Conservation (phyloP, 2,329 filamentous ascomycete genomes). For the Leptoxyphium fumago region DNA sequence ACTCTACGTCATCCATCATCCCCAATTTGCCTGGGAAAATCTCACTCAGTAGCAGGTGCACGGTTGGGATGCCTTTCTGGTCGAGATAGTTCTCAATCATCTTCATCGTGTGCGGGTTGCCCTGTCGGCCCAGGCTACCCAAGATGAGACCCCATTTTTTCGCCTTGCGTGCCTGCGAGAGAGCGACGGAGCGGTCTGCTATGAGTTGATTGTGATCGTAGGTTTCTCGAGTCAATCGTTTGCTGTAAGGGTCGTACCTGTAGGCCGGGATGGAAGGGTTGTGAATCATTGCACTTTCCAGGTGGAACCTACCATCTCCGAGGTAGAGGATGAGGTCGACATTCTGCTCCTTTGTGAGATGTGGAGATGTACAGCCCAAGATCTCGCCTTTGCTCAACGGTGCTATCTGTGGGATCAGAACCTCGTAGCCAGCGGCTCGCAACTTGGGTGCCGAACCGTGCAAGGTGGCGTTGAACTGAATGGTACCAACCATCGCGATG, state of each 20-base stretch:
- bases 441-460: slow-evolving; percentile 68
- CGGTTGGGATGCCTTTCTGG: slow-evolving; percentile 58
- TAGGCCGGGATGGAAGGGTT: slow-evolving; percentile 85
- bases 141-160: slow-evolving; percentile 91
- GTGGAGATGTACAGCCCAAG: slow-evolving; percentile 87
- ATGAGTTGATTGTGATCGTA: slow-evolving; percentile 92
- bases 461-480: slow-evolving; percentile 96
- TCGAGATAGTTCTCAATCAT: slow-evolving; percentile 68
- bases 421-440: slow-evolving; percentile 68
- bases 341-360: slow-evolving; percentile 37
- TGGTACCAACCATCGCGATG: slow-evolving; percentile 87
- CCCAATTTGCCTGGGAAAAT: slow-evolving; percentile 94
- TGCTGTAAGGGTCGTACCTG: slow-evolving; percentile 90
- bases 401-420: slow-evolving; percentile 82
- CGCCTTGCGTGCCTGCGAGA: slow-evolving; percentile 58
- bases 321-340: slow-evolving; percentile 77
- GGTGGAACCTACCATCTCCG: slow-evolving; percentile 84
- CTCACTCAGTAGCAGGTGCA: slow-evolving; percentile 80
- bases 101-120: slow-evolving; percentile 82
- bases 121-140: slow-evolving; percentile 81
- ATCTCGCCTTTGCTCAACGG: slow-evolving; percentile 93
- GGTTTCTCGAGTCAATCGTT: slow-evolving; percentile 76
- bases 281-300: slow-evolving; percentile 98
- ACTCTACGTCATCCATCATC: slow-evolving; percentile 84
- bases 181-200: slow-evolving; percentile 60